These are phyloP conservation scores for Ophiostoma tasmaniense DNA, from an alignment of 2,329 filamentous ascomycete genomes.

Conservation along the genomic window DNA sequence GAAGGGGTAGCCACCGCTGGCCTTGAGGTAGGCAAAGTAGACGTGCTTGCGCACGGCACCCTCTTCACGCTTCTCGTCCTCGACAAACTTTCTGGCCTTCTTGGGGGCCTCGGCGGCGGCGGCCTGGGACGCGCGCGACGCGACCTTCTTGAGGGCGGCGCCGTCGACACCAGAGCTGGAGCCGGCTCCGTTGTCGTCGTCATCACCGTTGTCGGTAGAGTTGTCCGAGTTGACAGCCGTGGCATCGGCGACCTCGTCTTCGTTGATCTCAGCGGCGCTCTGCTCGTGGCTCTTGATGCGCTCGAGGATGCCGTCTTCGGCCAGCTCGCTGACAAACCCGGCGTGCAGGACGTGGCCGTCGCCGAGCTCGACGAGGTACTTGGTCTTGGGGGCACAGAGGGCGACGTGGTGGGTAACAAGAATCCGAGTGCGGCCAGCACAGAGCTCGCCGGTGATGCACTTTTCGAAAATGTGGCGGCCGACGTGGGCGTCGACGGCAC, in stretches of 20 bases:
- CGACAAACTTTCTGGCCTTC: conserved; percentile 61
- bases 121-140: conserved; percentile 14
- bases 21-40: conserved; percentile 59
- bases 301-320: conserved; percentile 46
- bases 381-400: conserved; percentile 60
- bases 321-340: conserved; percentile 58
- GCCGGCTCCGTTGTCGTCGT: conserved; percentile 37
- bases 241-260: conserved; percentile 34
- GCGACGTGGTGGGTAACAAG: conserved; percentile 74
- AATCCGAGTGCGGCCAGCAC: conserved; percentile 61
- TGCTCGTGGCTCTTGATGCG: conserved; percentile 51
- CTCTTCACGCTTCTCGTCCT: conserved; percentile 64
- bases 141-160: conserved; percentile 15
- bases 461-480: conserved; percentile 71
- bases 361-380: conserved; percentile 65
- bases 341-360: conserved; percentile 57
- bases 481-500: conserved; percentile 72
- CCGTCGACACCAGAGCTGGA: conserved; percentile 35
- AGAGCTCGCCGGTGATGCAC: conserved; percentile 63
- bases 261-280: conserved; percentile 34
- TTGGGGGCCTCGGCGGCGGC: conserved; percentile 28
- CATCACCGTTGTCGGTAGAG: conserved; percentile 18
- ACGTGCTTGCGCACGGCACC: conserved; percentile 60
- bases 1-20: conserved; percentile 54
- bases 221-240: conserved; percentile 48